These are phyloP conservation scores for Diospyros kaki DNA, from an alignment of 148 eudicot species.

Conservation along the genomic window DNA sequence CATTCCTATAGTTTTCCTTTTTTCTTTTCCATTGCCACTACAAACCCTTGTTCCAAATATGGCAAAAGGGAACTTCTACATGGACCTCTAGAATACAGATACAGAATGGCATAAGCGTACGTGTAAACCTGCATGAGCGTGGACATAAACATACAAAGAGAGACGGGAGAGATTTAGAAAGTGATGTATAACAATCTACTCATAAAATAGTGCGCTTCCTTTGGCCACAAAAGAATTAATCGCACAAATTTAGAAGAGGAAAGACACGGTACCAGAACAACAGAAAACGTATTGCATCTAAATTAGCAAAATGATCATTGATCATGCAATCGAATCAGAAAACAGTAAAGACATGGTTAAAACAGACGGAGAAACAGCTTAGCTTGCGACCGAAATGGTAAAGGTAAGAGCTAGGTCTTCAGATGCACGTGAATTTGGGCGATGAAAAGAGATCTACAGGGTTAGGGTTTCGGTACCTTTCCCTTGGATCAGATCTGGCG, in stretches of 20 bases:
- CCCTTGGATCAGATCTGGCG: too few relatives aligned
- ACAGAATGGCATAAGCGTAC: too few relatives aligned
- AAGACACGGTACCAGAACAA: not conserved
- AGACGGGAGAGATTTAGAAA: too few relatives aligned
- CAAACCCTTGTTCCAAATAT: not conserved
- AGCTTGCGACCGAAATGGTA: constrained; percentile 2
- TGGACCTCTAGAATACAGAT: not conserved
- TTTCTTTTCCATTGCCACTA: too few relatives aligned
- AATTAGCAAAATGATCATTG: not conserved
- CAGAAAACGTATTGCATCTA: not conserved
- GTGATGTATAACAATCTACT: too few relatives aligned
- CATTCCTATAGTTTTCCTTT: too few relatives aligned
- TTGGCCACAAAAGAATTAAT: not conserved
- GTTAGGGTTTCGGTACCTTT: not conserved
- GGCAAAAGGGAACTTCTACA: not conserved
- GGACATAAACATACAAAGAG: too few relatives aligned
- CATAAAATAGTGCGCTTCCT: not conserved
- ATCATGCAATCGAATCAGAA: not conserved
- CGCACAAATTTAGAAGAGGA: not conserved
- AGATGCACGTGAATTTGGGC: not conserved
- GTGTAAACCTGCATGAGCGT: too few relatives aligned
- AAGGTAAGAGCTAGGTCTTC: not conserved
- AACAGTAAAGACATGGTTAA: not conserved
- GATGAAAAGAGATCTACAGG: not conserved
- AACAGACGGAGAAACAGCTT: not conserved